Base-by-base conservation (phyloP, 176 grass and related monocot species). In the Ensete ventricosum region DNA sequence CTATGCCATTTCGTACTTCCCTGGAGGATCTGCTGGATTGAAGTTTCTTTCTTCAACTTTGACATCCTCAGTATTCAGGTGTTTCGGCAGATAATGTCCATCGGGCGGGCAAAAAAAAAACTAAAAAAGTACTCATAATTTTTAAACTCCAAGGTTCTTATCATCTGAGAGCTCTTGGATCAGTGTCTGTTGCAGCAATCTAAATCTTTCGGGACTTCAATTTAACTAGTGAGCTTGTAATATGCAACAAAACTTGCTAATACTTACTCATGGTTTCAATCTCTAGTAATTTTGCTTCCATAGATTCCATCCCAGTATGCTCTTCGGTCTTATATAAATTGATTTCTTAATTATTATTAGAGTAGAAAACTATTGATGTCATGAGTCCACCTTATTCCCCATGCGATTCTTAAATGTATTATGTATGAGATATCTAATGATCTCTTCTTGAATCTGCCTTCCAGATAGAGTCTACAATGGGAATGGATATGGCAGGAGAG, bases 1-100 rank as follows among this genome's bases (percentile, higher is more conserved):
- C 80, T 99, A 99, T 84, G 95, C 90, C n/a, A 89, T 99, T 50
- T 99, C 90, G 23, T 99, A 99, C 72, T 99, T 94, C 72, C 95
- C 95, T 57, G 95, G 95, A 82, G 95, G 95, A 78, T 93, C 95
- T 78, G 82, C 95, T 74, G 95, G 95, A 80, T 72, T 94, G 81
- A 93, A 94, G 76, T 99, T 99, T 77, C 78, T 99, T 50, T 89
- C 88, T 50, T 93, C 95, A 2, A 77, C 86, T 53, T 19, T 99
- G 57, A 55, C 92, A 69, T 85, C 95, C 11, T 82, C 90, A 3
- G 59, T 99, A 76, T 67, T 98, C 64, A 87, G 72, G 62, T 98
- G 95, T 55, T 93, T 98, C 20, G 80, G 90, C 43, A 84, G 95
- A 93, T 98, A 82, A 98, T 82, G 52, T 23, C 78, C 8, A 54